phyloP scores from a whole-genome alignment of 441 rosid genomes.

The Erodium chrysanthum region DNA sequence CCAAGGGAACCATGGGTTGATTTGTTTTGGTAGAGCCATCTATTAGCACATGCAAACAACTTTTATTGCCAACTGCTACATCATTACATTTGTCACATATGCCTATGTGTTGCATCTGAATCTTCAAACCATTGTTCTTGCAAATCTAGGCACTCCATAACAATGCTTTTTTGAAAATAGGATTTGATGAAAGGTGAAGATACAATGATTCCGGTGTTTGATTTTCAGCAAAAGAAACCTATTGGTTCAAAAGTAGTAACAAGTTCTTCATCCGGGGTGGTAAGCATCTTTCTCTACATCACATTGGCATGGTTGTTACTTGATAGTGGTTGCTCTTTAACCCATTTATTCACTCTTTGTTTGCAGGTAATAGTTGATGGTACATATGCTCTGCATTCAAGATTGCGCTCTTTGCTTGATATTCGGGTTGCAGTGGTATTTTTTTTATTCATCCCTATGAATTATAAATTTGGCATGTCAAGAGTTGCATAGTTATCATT shows the following conservation, averaged over 20 bases:
- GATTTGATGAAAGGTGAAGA: constrained; percentile 75
- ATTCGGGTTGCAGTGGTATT: constrained; percentile 97
- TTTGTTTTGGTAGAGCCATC: no score
- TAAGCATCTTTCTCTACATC: constrained; percentile 26
- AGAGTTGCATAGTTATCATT: constrained; percentile 14
- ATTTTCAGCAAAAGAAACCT: constrained; percentile 73
- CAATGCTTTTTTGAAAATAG: constrained; percentile 34
- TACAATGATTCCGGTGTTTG: constrained; percentile 65
- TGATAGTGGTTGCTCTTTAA: constrained; percentile 13
- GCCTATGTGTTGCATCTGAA: constrained; percentile 11
- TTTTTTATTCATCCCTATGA: constrained; percentile 10
- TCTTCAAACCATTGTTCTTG: constrained; percentile 13
- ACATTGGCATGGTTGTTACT: constrained; percentile 12
- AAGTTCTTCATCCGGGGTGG: constrained; percentile 70
- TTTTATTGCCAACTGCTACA: neutral
- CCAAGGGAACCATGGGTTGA: no score
- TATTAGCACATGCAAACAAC: neutral
- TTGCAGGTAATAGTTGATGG: constrained; percentile 95
- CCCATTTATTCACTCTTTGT: constrained; percentile 13
- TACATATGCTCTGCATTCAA: constrained; percentile 84
- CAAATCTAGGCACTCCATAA: constrained; percentile 8
- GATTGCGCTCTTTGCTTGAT: constrained; percentile 89
- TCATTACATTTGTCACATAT: neutral
- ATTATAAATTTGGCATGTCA: constrained; percentile 8
- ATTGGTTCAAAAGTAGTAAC: constrained; percentile 48